Conservation (phyloP, 176 grass and related monocot genomes). For the Rhynchospora pubera region DNA sequence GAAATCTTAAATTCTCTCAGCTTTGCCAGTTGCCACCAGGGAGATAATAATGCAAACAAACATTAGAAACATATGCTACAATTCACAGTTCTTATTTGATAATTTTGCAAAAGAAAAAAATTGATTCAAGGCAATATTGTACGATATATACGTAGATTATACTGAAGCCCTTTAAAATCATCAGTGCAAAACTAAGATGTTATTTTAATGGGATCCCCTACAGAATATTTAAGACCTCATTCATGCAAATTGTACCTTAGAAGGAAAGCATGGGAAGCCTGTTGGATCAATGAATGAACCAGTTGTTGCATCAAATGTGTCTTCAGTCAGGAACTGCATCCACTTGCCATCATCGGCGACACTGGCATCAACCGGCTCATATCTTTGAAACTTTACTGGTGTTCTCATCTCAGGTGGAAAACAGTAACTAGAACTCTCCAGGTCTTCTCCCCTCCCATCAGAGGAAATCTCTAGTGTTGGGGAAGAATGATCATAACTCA, state of each 20-base stretch:
- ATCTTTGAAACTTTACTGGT: conserved; percentile 13
- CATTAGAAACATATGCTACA: neutral
- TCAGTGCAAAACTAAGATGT: neutral
- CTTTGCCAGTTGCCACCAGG: neutral
- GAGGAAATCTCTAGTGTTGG: conserved; percentile 48
- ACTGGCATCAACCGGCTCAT: neutral
- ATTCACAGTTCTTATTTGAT: neutral
- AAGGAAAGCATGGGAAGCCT: conserved; percentile 57
- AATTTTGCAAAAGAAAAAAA: neutral
- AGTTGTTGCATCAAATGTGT: conserved; percentile 42
- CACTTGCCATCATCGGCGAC: conserved; percentile 44
- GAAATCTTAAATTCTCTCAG: neutral
- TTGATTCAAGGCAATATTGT: neutral
- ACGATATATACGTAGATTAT: too few species aligned
- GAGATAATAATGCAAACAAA: neutral
- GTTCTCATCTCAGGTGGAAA: conserved; percentile 44
- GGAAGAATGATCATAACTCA: conserved; percentile 48
- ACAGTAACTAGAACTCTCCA: conserved; percentile 62
- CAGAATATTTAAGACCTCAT: neutral
- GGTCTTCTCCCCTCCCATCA: conserved; percentile 61
- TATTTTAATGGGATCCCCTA: neutral
- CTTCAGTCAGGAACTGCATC: conserved; percentile 79
- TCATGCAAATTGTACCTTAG: conserved; percentile 44
- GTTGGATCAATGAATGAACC: conserved; percentile 41
- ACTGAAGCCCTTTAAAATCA: neutral